Evolutionary conservation across 768 basidiomycete species (phyloP), one percentile per base, ranked within the genome.

Genomic region (Mycena haematopus): DNA sequence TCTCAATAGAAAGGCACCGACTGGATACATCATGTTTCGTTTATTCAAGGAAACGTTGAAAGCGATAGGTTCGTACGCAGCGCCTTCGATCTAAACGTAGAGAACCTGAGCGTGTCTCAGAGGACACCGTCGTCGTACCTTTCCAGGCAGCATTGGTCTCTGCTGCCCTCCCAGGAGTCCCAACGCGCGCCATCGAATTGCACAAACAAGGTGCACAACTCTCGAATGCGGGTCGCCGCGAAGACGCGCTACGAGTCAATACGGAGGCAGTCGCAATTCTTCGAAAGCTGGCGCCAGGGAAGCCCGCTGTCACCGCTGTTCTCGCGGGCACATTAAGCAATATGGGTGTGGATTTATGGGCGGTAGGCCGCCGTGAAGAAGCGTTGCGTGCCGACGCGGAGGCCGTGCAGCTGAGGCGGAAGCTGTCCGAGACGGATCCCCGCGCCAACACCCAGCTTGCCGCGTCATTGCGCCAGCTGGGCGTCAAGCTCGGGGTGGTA

Each of bases 31-130:
- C 42, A 55, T 55, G 54, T 55, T 55, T 55, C 42, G 54, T 45
- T 55, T 55, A 55, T 55, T 55, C 40, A 55, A 55, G 42, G 42
- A 55, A 29, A 55, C 42, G 21, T 45, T 55, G 27, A 55, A 55
- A 55, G 42, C 14, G 27, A 55, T 55, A 55, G 54, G 54, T 55
- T 22, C 33, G 54, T 55, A 44, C 53, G 38, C 54, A 40, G 42
- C 52, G n/a, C 33, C 36, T 55, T 55, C 40, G 54, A 55, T 38
- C 36, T 45, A 55, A 44, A 29, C 9, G 54, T 44, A 45, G 29
- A 44, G 42, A 55, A 31, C 42, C 42, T 55, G 29, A 55, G 29
- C 54, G 27, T 38, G 36, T 55, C 40, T 44, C 17, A 55, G 54
- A 55, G 54, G 54, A 55, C 40, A 45, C 40, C 54, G 19, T 55